A percentile compares a stretch with the other conserved stretches of the same genome.
Conservation (phyloP, 768 basidiomycete species). For the Peribolospora baueri region DNA sequence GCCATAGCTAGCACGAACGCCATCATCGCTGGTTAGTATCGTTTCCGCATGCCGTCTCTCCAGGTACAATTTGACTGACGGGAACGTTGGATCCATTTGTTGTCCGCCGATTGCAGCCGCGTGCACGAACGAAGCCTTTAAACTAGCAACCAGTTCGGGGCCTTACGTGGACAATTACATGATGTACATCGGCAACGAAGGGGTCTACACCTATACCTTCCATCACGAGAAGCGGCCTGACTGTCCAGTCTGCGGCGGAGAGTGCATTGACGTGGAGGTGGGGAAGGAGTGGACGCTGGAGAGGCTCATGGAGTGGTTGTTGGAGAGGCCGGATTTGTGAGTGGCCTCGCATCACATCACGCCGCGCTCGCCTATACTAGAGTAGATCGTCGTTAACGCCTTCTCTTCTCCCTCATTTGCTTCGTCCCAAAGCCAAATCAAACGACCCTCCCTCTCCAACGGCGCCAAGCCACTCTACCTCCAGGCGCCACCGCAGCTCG, state of each 20-base stretch:
- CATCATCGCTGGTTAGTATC: constrained; percentile 59
- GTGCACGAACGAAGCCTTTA: constrained; percentile 98
- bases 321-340: constrained; percentile 74
- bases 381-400: not conserved
- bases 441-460: constrained; percentile 73
- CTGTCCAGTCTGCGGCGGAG: constrained; percentile 93
- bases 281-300: constrained; percentile 56
- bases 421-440: constrained; percentile 50
- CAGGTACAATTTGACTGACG: not conserved
- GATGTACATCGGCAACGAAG: constrained; percentile 91
- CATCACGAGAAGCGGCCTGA: constrained; percentile 76
- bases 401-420: not conserved
- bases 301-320: constrained; percentile 59
- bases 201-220: constrained; percentile 91
- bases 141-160: constrained; percentile 84
- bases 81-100: not conserved
- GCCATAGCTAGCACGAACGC: constrained; percentile 98
- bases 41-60: not conserved
- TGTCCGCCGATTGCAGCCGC: constrained; percentile 32
- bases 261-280: constrained; percentile 48
- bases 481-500: constrained; percentile 77
- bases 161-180: constrained; percentile 93
- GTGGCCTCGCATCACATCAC: constrained; percentile 16
- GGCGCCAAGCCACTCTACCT: constrained; percentile 59
- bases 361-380: not conserved